Evolutionary conservation across 2,329 filamentous ascomycete species (phyloP).

Genomic region (Aspergillus ustus): DNA sequence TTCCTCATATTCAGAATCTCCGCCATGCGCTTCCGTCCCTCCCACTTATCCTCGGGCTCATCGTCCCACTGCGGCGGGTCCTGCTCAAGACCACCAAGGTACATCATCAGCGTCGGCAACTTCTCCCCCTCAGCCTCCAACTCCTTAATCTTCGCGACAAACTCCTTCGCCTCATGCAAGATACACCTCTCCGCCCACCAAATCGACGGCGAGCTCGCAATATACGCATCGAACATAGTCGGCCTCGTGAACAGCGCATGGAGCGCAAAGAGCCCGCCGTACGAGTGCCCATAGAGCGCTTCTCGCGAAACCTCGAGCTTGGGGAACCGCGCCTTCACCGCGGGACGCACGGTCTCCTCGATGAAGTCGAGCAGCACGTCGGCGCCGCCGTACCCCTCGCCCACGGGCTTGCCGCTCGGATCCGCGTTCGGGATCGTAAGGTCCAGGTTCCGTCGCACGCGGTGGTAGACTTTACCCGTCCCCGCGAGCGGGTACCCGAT

Average conservation of each 20-base stretch:
- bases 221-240: slow-evolving; percentile 50
- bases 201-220: slow-evolving; percentile 54
- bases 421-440: slow-evolving; percentile 5
- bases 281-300: slow-evolving; percentile 57
- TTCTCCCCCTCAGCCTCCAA: slow-evolving; percentile 15
- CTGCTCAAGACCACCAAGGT: slow-evolving; percentile 40
- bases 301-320: slow-evolving; percentile 37
- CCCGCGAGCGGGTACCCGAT: slow-evolving; percentile 26
- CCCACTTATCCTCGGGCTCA: slow-evolving; percentile 40
- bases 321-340: slow-evolving; percentile 1
- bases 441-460: slow-evolving; percentile 10
- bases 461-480: slow-evolving; percentile 12
- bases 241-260: slow-evolving; percentile 51
- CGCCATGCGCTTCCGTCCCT: slow-evolving; percentile 26
- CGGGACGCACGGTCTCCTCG: not conserved
- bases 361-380: slow-evolving; percentile 18
- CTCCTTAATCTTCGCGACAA: slow-evolving; percentile 25
- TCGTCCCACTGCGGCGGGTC: slow-evolving; percentile 32
- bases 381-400: slow-evolving; percentile 10
- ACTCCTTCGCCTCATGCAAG: slow-evolving; percentile 36
- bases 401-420: not conserved
- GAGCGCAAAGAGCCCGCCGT: slow-evolving; percentile 54
- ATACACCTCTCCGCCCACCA: slow-evolving; percentile 55
- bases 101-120: slow-evolving; percentile 30
- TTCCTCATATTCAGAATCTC: slow-evolving; percentile 30